A percentile compares a stretch with the other conserved stretches of the same genome.
Evolutionary conservation across 2,329 filamentous ascomycete species (phyloP).

Genomic region (Apiospora saccharicola): DNA sequence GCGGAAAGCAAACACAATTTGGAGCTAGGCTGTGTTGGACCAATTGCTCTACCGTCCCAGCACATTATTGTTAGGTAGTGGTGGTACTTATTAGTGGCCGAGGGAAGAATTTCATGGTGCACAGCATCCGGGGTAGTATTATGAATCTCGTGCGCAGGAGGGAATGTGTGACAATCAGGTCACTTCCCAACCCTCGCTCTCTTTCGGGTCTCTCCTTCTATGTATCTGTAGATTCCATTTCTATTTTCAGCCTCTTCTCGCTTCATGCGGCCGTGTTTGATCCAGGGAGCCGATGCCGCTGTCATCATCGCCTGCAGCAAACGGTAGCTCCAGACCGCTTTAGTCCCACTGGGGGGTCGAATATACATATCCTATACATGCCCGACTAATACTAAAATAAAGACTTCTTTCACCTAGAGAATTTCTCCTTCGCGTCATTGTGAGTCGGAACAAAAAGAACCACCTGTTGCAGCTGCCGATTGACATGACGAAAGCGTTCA

Average conservation of each 20-base stretch:
- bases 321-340: slow-evolving; percentile 20
- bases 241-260: not conserved
- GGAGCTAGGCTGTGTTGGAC: slow-evolving; percentile 11
- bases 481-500: slow-evolving; percentile 25
- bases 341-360: slow-evolving; percentile 17
- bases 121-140: slow-evolving; percentile 9
- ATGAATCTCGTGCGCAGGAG: not conserved
- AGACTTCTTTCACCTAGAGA: slow-evolving; percentile 13
- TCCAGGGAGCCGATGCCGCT: slow-evolving; percentile 14
- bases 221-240: slow-evolving; percentile 11
- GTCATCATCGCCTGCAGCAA: slow-evolving; percentile 5
- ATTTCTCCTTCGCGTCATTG: slow-evolving; percentile 41
- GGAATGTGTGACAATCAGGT: not conserved
- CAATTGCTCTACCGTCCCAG: slow-evolving; percentile 8
- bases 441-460: slow-evolving; percentile 36
- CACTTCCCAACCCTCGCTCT: slow-evolving; percentile 15
- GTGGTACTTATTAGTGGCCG: not conserved
- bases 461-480: slow-evolving; percentile 16
- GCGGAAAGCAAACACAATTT: slow-evolving; percentile 7
- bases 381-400: slow-evolving; percentile 17
- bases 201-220: slow-evolving; percentile 12
- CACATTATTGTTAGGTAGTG: slow-evolving; percentile 13
- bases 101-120: slow-evolving; percentile 11
- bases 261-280: not conserved
- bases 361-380: slow-evolving; percentile 21